These are phyloP conservation scores for Leccinum laetum DNA, from an alignment of 1,284 basidiomycete genomes.

Conservation along the genomic window DNA sequence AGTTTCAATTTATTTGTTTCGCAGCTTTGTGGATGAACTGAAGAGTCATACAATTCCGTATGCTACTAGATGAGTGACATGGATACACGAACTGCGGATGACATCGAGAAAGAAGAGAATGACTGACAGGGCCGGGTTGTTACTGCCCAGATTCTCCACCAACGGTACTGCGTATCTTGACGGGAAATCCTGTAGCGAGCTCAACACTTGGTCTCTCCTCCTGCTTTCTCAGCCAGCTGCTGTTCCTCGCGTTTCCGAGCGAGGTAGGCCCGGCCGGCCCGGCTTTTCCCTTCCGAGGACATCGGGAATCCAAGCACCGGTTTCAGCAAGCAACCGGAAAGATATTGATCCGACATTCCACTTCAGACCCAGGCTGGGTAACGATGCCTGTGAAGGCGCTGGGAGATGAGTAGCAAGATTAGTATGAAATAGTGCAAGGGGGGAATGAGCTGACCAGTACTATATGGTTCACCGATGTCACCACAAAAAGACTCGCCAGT, in stretches of 20 bases:
- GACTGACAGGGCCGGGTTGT: background rate
- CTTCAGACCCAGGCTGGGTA: conserved; percentile 23
- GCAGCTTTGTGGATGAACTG: no score
- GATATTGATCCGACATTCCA: conserved; percentile 70
- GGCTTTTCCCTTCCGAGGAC: conserved; percentile 75
- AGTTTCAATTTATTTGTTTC: no score
- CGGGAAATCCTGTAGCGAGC: background rate
- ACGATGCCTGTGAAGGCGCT: conserved; percentile 7
- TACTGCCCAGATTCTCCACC: background rate
- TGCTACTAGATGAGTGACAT: no score
- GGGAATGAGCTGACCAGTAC: conserved; percentile 15
- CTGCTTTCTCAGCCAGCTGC: conserved; percentile 23
- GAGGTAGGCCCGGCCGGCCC: conserved; percentile 78
- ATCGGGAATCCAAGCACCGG: conserved; percentile 58
- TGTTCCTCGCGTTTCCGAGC: conserved; percentile 48
- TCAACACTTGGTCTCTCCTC: conserved; percentile 12
- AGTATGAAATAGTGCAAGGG: background rate
- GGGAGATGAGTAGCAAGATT: background rate
- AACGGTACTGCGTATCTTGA: no score
- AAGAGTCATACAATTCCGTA: no score
- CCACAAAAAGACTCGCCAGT: conserved; percentile 15
- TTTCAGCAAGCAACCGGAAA: conserved; percentile 66
- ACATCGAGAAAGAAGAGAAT: background rate
- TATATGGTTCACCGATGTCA: conserved; percentile 22
- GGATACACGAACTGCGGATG: background rate